Evolutionary conservation across 1,139 yeast species (phyloP).

Genomic region (Sugiyamaella pinicola): DNA sequence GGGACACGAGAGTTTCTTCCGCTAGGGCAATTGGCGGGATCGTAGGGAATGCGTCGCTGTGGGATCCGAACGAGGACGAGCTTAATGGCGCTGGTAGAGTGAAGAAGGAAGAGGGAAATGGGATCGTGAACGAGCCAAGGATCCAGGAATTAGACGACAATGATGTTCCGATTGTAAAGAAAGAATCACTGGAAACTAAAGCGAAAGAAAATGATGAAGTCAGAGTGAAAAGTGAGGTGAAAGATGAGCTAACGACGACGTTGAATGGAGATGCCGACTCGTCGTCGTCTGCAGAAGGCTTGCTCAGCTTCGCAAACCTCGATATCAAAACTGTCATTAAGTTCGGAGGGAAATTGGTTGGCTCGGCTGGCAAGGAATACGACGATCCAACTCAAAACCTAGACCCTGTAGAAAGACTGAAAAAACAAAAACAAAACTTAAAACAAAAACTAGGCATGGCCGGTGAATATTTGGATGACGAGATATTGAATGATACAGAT

Average conservation of each 20-base stretch:
- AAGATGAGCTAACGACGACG: background rate
- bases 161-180: conserved; percentile 21
- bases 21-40: conserved; percentile 96
- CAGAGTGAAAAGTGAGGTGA: background rate
- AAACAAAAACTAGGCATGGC: conserved; percentile 49
- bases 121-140: conserved; percentile 7
- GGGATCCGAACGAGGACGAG: conserved; percentile 73
- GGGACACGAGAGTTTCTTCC: conserved; percentile 97
- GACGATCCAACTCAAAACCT: conserved; percentile 43
- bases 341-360: conserved; percentile 71
- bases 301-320: conserved; percentile 64
- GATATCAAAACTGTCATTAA: conserved; percentile 64
- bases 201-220: conserved; percentile 13
- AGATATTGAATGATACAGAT: conserved; percentile 40
- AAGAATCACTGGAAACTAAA: conserved; percentile 24
- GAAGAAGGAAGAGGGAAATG: too few relatives aligned
- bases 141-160: too few relatives aligned
- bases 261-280: conserved; percentile 21
- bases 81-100: conserved; percentile 23
- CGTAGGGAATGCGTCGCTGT: conserved; percentile 69
- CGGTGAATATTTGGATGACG: conserved; percentile 47
- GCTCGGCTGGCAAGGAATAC: conserved; percentile 61
- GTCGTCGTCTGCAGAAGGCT: conserved; percentile 36
- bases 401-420: conserved; percentile 46
- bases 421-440: conserved; percentile 45